Conservation (phyloP, 2,329 filamentous ascomycete genomes). For the Cytospora piceae region DNA sequence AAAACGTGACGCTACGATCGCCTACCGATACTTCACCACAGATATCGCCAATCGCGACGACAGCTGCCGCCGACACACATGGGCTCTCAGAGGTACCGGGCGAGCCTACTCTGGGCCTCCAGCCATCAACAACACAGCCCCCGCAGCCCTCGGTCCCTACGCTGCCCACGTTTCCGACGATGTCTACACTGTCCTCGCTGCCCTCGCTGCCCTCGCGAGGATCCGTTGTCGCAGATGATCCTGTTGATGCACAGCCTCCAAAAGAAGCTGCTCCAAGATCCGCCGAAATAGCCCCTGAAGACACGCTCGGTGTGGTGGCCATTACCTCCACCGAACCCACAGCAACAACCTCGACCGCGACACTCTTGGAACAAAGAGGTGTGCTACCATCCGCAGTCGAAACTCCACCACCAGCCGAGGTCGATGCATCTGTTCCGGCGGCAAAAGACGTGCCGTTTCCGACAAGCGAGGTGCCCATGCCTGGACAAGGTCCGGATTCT, state of each 20-base stretch:
- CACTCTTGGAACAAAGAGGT: conserved; percentile 11
- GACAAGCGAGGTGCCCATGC: conserved; percentile 26
- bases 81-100: conserved; percentile 16
- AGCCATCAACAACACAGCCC: conserved; percentile 17
- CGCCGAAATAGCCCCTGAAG: conserved; percentile 7
- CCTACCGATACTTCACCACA: conserved; percentile 44
- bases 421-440: background rate
- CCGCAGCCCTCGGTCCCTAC: background rate
- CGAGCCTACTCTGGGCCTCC: conserved; percentile 22
- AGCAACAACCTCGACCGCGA: background rate
- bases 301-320: conserved; percentile 7
- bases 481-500: conserved; percentile 10
- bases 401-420: conserved; percentile 3
- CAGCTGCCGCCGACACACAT: conserved; percentile 5
- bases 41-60: conserved; percentile 24
- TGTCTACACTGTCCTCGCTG: background rate
- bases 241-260: conserved; percentile 10
- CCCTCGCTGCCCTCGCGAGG: background rate
- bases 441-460: conserved; percentile 20
- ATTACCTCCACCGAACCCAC: conserved; percentile 11
- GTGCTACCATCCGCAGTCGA: conserved; percentile 2
- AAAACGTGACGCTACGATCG: conserved; percentile 54
- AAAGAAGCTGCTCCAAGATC: conserved; percentile 14
- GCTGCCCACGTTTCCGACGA: background rate
- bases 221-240: conserved; percentile 1